Evolutionary conservation across 1,284 basidiomycete species (phyloP).

Genomic region (Cystobasidium slooffiae): DNA sequence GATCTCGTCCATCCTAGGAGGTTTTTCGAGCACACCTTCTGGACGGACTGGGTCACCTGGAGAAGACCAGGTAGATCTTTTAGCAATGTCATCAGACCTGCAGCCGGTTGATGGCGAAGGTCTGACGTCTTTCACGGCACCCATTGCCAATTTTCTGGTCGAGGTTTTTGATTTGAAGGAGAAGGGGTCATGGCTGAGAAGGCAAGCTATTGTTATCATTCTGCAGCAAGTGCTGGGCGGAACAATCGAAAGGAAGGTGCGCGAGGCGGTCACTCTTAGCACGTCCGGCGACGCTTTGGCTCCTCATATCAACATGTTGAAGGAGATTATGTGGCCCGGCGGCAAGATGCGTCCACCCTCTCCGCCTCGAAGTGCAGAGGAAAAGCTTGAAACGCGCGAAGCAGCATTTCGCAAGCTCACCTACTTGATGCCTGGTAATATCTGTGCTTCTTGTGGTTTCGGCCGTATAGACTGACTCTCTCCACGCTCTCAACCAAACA

Average conservation of each 20-base stretch:
- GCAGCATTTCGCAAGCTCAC: constrained; percentile 86
- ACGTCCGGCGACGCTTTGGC: constrained; percentile 72
- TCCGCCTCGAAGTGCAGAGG: constrained; percentile 72
- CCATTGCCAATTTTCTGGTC: constrained; percentile 90
- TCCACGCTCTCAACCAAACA: constrained; percentile 57
- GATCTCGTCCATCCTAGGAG: constrained; percentile 28
- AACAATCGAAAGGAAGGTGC: constrained; percentile 91
- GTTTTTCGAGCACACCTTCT: neutral
- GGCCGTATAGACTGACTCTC: neutral
- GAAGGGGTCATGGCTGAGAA: constrained; percentile 90
- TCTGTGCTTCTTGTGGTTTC: neutral
- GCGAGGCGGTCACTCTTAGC: constrained; percentile 71
- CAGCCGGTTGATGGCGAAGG: constrained; percentile 47
- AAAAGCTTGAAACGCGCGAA: constrained; percentile 76
- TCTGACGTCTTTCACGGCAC: constrained; percentile 71
- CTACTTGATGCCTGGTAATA: constrained; percentile 80
- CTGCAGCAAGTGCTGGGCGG: constrained; percentile 92
- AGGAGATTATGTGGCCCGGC: constrained; percentile 78
- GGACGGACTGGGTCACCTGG: neutral
- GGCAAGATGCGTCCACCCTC: constrained; percentile 70
- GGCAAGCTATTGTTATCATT: constrained; percentile 96
- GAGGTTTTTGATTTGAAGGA: constrained; percentile 93
- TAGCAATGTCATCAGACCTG: constrained; percentile 18
- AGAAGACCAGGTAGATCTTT: constrained; percentile 11
- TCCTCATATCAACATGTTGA: constrained; percentile 68